Base-by-base conservation (phyloP, 169 alveolate species). In the Eimeria tenella region DNA sequence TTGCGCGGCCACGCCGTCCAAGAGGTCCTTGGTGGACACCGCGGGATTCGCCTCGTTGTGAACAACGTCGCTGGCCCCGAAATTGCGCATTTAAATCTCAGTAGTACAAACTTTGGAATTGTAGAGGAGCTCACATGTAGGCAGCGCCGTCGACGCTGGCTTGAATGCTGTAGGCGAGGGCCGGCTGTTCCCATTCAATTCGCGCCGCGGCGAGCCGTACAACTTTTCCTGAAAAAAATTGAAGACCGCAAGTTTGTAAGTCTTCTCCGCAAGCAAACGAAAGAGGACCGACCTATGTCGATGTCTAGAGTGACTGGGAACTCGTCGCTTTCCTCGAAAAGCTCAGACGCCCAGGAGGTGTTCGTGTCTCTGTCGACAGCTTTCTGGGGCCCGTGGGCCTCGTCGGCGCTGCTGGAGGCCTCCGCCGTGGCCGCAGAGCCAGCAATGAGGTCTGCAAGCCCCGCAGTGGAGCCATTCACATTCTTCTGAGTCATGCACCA, bases 161-260 rank as follows among this genome's bases (percentile, higher is more conserved):
- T 65, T 96, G 96, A n/a, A 98, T 94, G 49, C 94, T 91, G 94
- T 98, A 98, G 71, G 97, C 96, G 71, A 97, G 90, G 6, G 99
- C 98, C 65, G 98, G 99, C 79, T 97, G 97, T 88, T 97, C 99
- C 99, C 99, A 98, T 71, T 96, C 98, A 23, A 98, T 96, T 71
- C 97, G 82, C 13, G 97, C 91, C 58, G 98, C 93, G 68, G 97
- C 93, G 49, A 96, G 93, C 56, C 96, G 96, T 52, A 86, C 96
- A 56, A 90, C 65, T 68, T 96, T 93, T 25, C 90, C 90, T 82
- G 75, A 21, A 82, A 56, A 56, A 5, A 2, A 25, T 11, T 31
- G 6, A 75, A 42, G 86, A 10, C 17, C 15, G 6, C 9, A 25
- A 31, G 19, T 17, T 58, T 58, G 19, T 13, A 3, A 3, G 75